Percentiles rank a stretch among this genome's conserved stretches.
These are phyloP conservation scores for Plasmodium inui DNA, from an alignment of 169 alveolate genomes.

Conservation along the genomic window DNA sequence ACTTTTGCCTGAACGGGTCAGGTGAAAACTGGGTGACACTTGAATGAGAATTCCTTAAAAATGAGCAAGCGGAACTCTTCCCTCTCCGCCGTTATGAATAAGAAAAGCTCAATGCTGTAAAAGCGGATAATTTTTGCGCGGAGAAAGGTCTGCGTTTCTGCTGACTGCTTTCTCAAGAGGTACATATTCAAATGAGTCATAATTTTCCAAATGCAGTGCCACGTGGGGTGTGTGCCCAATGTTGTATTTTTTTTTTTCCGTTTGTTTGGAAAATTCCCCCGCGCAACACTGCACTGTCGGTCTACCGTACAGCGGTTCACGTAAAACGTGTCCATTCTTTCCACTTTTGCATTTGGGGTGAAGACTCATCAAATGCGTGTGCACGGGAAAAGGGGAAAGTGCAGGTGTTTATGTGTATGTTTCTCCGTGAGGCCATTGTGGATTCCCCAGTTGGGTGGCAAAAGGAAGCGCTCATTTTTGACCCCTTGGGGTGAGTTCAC, in stretches of 20 bases:
- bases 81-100: not conserved
- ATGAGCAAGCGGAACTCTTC: not conserved
- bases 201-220: not conserved
- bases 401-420: not conserved
- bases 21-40: not conserved
- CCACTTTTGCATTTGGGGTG: not conserved
- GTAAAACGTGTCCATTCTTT: not conserved
- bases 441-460: not conserved
- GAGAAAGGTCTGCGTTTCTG: not conserved
- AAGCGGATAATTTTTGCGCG: not conserved
- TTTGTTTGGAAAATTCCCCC: not conserved
- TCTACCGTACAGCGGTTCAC: not conserved
- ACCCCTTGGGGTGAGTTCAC: not conserved
- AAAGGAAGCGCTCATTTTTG: not conserved
- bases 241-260: not conserved
- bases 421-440: not conserved
- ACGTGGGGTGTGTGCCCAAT: not conserved
- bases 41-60: not conserved
- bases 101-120: not conserved
- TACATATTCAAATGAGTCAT: conserved; percentile 1
- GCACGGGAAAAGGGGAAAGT: not conserved
- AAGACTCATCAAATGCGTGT: not conserved
- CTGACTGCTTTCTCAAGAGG: not conserved
- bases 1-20: not conserved
- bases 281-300: not conserved